Percentiles rank a stretch among this genome's conserved stretches.
Evolutionary conservation across 1,139 yeast genomes (phyloP).

Genomic region (Nakaseomyces bracarensis): DNA sequence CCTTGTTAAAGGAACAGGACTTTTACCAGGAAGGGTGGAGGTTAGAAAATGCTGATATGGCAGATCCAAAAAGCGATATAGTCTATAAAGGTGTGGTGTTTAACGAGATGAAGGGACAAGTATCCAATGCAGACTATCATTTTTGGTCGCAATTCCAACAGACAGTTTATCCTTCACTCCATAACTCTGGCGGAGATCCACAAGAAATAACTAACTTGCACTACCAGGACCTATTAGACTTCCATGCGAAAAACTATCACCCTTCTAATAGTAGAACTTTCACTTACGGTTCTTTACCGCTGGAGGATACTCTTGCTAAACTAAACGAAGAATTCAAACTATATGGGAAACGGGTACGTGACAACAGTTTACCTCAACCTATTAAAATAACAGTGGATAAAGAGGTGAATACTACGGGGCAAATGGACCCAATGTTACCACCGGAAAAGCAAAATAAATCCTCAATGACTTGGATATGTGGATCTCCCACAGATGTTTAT

Average conservation of each 20-base stretch:
- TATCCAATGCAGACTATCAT: constrained; percentile 78
- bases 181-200: constrained; percentile 96
- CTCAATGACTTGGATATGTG: constrained; percentile 83
- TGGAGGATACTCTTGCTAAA: constrained; percentile 52
- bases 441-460: constrained; percentile 62
- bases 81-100: constrained; percentile 91
- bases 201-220: constrained; percentile 60
- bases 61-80: constrained; percentile 52
- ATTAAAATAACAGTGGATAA: constrained; percentile 35
- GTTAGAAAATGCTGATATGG: constrained; percentile 59
- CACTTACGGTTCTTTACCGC: constrained; percentile 75
- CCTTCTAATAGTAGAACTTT: constrained; percentile 85
- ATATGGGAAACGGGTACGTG: constrained; percentile 44
- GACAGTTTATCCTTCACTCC: constrained; percentile 72
- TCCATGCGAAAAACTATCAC: constrained; percentile 69
- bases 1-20: constrained; percentile 69
- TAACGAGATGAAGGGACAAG: constrained; percentile 98
- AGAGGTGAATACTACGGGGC: constrained; percentile 50
- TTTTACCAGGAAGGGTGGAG: constrained; percentile 98
- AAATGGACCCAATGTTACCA: constrained; percentile 76
- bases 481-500: constrained; percentile 61
- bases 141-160: constrained; percentile 80
- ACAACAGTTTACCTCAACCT: constrained; percentile 35
- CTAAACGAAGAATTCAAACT: constrained; percentile 44
- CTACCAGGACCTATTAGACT: constrained; percentile 67